Base-by-base conservation (phyloP, 345 rosid genomes). In the Lepidium didymum region DNA sequence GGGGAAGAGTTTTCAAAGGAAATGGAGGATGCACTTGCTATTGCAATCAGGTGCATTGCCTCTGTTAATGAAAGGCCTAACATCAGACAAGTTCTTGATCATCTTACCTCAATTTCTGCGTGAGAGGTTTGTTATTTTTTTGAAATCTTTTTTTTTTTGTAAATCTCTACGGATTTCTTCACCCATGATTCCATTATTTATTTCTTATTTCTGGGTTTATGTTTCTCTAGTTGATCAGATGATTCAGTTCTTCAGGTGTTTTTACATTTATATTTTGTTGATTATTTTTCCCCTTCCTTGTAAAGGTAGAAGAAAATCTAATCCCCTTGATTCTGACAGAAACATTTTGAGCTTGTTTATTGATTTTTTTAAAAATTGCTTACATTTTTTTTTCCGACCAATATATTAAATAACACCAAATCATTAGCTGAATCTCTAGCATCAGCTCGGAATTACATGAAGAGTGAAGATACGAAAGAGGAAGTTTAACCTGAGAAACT, bases 51-150 rank as follows among this genome's bases (percentile, higher is more conserved):
- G 86, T 93, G 97, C 74, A 87, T 93, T 81, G 84, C 80, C 72
- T 83, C 92, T 60, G 88, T 87, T 69, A 82, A 84, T 74, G 92
- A 93, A 80, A 82, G 97, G 81, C 98, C 98, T 82, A 87, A 83
- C 87, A 84, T 90, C 79, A 87, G 92, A 87, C 94, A 84, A 80
- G 88, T 93, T 45, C 79, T 75, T 50, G 96, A 87, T 19, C 87
- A 82, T 74, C 82, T 90, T 12, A 64, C 62, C 74, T 82, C 96
- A 53, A 79, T 92, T 69, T 82, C 97, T 63, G 75, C 70, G 74
- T 91, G 90, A 78, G 64, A 64, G 80, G 25, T 61, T 77, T 83
- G 51, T 53, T 72, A 72, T 72, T 77, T 72, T 34, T 67, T 68
- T 63, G 69, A n/a, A n/a, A n/a, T n/a, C n/a, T n/a, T n/a, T 80